These are phyloP conservation scores for Penicillium sp. DNA, from an alignment of 2,329 filamentous ascomycete species.

Conservation along the genomic window DNA sequence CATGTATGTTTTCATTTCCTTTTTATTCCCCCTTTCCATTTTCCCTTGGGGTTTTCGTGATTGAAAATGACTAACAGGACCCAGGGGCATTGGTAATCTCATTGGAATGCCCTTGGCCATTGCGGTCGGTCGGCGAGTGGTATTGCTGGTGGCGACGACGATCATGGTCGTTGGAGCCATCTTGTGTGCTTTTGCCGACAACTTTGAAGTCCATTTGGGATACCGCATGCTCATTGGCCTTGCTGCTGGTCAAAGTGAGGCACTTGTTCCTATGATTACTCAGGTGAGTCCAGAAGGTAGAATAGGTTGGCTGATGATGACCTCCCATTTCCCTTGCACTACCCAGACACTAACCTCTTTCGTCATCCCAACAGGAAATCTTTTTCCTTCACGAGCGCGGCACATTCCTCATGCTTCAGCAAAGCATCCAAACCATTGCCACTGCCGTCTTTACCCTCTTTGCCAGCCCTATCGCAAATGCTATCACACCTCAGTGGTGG, in stretches of 20 bases:
- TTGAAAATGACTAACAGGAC: background rate
- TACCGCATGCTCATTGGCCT: constrained; percentile 37
- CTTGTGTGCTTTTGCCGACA: constrained; percentile 24
- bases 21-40: too few species aligned
- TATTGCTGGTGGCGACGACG: constrained; percentile 26
- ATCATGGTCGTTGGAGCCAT: constrained; percentile 25
- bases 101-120: constrained; percentile 34
- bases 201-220: constrained; percentile 35
- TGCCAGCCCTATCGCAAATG: constrained; percentile 39
- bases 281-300: constrained; percentile 17
- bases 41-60: too few species aligned
- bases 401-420: constrained; percentile 37
- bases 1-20: constrained; percentile 13
- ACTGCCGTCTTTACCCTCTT: constrained; percentile 36
- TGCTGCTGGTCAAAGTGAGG: constrained; percentile 40
- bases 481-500: constrained; percentile 40
- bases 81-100: constrained; percentile 30
- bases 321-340: background rate
- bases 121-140: constrained; percentile 30
- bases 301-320: background rate
- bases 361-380: constrained; percentile 21
- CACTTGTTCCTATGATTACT: constrained; percentile 39
- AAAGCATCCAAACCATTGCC: constrained; percentile 37
- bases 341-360: background rate
- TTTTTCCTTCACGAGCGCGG: constrained; percentile 44